Base-by-base conservation (phyloP, 352 stramenopile species). In the Ophiocytium majus region DNA sequence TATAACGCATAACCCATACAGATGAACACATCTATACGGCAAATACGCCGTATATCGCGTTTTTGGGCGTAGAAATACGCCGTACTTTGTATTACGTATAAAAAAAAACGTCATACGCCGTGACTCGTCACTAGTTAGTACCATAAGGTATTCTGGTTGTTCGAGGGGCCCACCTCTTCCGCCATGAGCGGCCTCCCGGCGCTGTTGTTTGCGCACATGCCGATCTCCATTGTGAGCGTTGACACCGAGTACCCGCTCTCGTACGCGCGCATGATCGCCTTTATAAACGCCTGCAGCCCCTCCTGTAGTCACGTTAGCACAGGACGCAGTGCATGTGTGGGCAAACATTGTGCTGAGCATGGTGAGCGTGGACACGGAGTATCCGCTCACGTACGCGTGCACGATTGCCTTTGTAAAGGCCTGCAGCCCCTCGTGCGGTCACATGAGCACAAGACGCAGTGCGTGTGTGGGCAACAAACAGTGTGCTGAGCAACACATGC, bases 201-300 rank as follows among this genome's bases (percentile, higher is more conserved):
- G 35, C 66, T 78, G 66, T 78, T 78, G 35, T 78, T 78, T 5
- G 5, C 35, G 35, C 66, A 78, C 66, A 78, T 78, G 32, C 32
- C 66, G 31, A 86, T 76, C 63, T 88, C 84, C 74, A 88, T 74
- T 17, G 84, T 83, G 9, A 88, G 35, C 0, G 84, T 82, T 50
- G 84, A 76, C 0, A 86, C 84, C 0, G 84, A 82, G 76, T 86
- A 88, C 0, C 84, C 84, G n/a, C 84, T 78, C 80, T 85, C 84
- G 36, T 88, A 88, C 19, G 84, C 84, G 50, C 86, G 64, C 63
- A 85, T 88, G 33, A 85, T 64, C 0, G 75, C 76, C 50, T 57
- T 37, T 31, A 88, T 88, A 33, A 88, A 88, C 14, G 84, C 9
- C 33, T 82, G 82, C 17, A 88, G 43, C 14, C 84, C 84, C 80